Conservation (phyloP, 768 basidiomycete species). For the Pilatotrama ljubarskyi region DNA sequence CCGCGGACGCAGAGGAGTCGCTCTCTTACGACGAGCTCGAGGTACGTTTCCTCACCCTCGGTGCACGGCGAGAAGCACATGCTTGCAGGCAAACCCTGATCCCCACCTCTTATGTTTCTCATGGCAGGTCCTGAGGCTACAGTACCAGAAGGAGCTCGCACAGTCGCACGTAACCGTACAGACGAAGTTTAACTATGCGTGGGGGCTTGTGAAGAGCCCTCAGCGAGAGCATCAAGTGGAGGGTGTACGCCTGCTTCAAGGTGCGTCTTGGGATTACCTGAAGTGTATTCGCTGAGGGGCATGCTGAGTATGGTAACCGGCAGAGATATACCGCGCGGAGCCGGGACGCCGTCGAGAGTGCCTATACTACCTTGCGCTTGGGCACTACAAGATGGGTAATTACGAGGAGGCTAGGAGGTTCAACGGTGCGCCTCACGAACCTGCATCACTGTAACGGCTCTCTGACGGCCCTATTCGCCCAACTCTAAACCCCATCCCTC, state of each 20-base stretch:
- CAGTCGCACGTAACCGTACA: conserved; percentile 88
- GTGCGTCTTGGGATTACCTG: conserved; percentile 38
- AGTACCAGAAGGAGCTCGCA: conserved; percentile 86
- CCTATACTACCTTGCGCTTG: conserved; percentile 93
- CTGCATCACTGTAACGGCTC: not conserved
- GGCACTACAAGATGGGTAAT: conserved; percentile 96
- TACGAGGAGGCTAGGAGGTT: conserved; percentile 91
- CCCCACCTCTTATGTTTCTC: not conserved
- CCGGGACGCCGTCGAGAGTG: conserved; percentile 89
- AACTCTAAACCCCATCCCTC: not conserved
- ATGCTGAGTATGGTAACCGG: not conserved
- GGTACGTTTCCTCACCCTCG: conserved; percentile 41
- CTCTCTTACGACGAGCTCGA: conserved; percentile 89
- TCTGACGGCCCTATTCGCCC: not conserved
- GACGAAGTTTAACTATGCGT: conserved; percentile 96
- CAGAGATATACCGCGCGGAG: conserved; percentile 91
- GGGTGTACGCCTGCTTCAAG: conserved; percentile 90
- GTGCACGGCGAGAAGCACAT: not conserved
- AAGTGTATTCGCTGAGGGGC: too few species aligned
- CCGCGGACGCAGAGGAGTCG: conserved; percentile 90
- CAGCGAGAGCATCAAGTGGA: conserved; percentile 84
- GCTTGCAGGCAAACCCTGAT: not conserved
- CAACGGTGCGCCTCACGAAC: conserved; percentile 64
- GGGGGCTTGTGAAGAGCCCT: conserved; percentile 95
- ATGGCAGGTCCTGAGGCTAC: conserved; percentile 72